These are phyloP conservation scores for Lactarius hatsudake DNA, from an alignment of 768 basidiomycete genomes.

Conservation along the genomic window DNA sequence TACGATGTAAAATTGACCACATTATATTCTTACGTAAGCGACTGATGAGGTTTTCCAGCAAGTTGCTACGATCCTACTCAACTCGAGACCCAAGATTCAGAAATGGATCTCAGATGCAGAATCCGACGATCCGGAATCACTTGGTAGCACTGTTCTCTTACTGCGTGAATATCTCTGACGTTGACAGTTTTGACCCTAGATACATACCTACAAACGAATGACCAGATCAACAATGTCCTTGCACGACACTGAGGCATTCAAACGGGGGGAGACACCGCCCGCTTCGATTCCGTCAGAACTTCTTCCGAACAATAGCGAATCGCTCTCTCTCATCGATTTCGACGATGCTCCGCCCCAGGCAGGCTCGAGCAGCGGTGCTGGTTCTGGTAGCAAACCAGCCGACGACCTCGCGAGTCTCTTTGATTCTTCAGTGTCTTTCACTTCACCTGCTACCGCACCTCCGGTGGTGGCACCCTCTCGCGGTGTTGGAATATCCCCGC, in stretches of 20 bases:
- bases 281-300: constrained; percentile 65
- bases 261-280: constrained; percentile 79
- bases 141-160: constrained; percentile 49
- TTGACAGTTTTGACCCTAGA: constrained; percentile 46
- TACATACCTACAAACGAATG: constrained; percentile 93
- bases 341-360: constrained; percentile 47
- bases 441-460: constrained; percentile 4
- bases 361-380: constrained; percentile 27
- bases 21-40: not conserved
- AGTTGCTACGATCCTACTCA: constrained; percentile 77
- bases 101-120: constrained; percentile 97
- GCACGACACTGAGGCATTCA: constrained; percentile 90
- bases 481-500: constrained; percentile 8
- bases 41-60: constrained; percentile 49
- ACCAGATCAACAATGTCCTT: constrained; percentile 93
- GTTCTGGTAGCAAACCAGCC: constrained; percentile 32
- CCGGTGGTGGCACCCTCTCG: constrained; percentile 1
- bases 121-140: constrained; percentile 82
- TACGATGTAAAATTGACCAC: constrained; percentile 66
- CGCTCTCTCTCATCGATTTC: constrained; percentile 70
- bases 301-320: constrained; percentile 36
- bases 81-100: constrained; percentile 91
- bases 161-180: constrained; percentile 12
- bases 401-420: constrained; percentile 70
- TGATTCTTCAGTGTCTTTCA: constrained; percentile 31